Evolutionary conservation across 2,329 filamentous ascomycete species (phyloP).

Genomic region (Peltaster fructicola): DNA sequence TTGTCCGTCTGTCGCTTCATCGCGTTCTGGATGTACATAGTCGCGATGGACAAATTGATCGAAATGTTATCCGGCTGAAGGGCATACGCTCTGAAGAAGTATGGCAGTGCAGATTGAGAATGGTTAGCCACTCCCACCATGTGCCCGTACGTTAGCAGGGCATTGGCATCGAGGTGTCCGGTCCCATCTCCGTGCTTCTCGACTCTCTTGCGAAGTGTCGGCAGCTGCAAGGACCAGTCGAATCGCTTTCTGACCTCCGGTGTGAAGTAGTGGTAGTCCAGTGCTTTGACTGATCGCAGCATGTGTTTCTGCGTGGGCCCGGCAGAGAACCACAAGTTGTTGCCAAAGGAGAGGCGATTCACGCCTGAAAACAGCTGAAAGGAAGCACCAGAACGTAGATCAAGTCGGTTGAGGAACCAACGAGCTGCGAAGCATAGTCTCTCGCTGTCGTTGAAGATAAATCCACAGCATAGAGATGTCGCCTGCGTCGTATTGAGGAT

Average conservation of each 20-base stretch:
- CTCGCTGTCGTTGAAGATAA: conserved; percentile 61
- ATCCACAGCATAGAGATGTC: conserved; percentile 44
- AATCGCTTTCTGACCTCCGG: conserved; percentile 30
- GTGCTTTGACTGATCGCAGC: conserved; percentile 74
- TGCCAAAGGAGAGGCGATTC: conserved; percentile 58
- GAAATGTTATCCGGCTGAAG: conserved; percentile 60
- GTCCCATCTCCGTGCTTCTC: conserved; percentile 18
- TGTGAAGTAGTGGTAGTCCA: conserved; percentile 52
- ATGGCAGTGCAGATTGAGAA: conserved; percentile 71
- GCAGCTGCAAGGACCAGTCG: conserved; percentile 24
- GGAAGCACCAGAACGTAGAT: conserved; percentile 52
- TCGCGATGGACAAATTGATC: conserved; percentile 63
- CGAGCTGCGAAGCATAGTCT: conserved; percentile 58
- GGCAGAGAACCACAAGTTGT: conserved; percentile 58
- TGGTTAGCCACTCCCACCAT: conserved; percentile 71
- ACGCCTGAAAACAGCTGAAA: conserved; percentile 69
- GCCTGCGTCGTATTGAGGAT: conserved; percentile 14
- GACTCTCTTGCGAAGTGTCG: conserved; percentile 14
- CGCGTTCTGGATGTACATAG: conserved; percentile 74
- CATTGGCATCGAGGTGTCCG: conserved; percentile 51
- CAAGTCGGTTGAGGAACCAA: conserved; percentile 65
- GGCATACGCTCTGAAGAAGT: conserved; percentile 52
- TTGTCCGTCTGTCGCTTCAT: conserved; percentile 84
- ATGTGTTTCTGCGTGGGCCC: conserved; percentile 81
- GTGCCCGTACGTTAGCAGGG: conserved; percentile 80